These are phyloP conservation scores for Barnettozyma botsteinii DNA, from an alignment of 805 yeast genomes.

Conservation along the genomic window DNA sequence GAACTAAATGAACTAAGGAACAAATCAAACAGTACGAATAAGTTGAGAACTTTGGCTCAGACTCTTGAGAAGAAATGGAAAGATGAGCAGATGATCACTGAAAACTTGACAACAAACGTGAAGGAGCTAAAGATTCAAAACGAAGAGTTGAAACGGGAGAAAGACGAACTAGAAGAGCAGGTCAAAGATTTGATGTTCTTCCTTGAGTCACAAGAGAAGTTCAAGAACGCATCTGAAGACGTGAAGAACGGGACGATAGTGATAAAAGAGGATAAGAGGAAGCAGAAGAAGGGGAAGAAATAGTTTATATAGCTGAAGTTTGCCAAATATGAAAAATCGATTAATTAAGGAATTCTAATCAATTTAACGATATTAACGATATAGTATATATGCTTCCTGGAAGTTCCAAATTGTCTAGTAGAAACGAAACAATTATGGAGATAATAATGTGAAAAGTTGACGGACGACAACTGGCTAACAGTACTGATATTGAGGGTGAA, in stretches of 20 bases:
- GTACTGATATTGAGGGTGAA: no score
- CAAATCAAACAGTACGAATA: neutral
- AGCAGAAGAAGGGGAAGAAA: slow-evolving; percentile 3
- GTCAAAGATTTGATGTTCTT: slow-evolving; percentile 76
- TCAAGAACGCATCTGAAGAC: slow-evolving; percentile 65
- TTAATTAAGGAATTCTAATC: no score
- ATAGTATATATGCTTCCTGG: no score
- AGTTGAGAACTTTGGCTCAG: slow-evolving; percentile 2
- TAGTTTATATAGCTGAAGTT: neutral
- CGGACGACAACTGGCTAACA: no score
- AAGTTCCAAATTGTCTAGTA: no score
- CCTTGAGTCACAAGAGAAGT: slow-evolving; percentile 65
- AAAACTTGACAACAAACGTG: slow-evolving; percentile 35
- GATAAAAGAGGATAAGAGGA: slow-evolving; percentile 23
- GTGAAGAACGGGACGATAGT: slow-evolving; percentile 66
- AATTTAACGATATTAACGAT: no score
- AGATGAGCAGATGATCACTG: slow-evolving; percentile 44
- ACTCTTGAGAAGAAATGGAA: slow-evolving; percentile 5
- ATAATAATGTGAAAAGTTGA: no score
- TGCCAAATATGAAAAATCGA: no score
- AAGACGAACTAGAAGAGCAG: slow-evolving; percentile 52
- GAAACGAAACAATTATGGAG: no score
- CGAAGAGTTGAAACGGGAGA: slow-evolving; percentile 32
- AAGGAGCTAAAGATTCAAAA: slow-evolving; percentile 31
- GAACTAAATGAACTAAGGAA: neutral